These are phyloP conservation scores for Barnettozyma sucrosica DNA, from an alignment of 805 yeast species.

Conservation along the genomic window DNA sequence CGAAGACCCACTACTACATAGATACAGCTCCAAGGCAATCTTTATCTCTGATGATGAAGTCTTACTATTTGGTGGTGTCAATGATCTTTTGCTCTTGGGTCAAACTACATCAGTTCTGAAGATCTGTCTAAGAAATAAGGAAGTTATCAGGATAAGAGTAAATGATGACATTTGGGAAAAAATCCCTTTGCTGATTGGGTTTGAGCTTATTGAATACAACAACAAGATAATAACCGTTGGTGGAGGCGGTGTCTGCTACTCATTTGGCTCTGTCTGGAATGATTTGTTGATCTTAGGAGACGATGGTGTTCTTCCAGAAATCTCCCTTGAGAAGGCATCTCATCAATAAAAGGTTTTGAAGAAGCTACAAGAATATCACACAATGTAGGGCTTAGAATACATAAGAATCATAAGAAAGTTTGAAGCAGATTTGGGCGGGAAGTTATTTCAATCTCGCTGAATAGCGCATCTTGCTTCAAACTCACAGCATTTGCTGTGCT, in stretches of 20 bases:
- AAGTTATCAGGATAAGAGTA: constrained; percentile 26
- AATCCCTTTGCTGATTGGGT: constrained; percentile 50
- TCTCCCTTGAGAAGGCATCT: background rate
- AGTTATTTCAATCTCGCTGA: constrained; percentile 39
- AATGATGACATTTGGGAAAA: constrained; percentile 34
- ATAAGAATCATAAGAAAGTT: constrained; percentile 6
- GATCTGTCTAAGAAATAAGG: constrained; percentile 22
- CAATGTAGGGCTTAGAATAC: too few species aligned
- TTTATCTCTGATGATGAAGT: constrained; percentile 31
- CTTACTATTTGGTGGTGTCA: constrained; percentile 54
- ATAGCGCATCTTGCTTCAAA: constrained; percentile 53
- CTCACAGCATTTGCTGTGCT: constrained; percentile 71
- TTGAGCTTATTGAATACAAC: constrained; percentile 32
- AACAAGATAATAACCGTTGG: constrained; percentile 33
- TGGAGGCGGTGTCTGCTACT: constrained; percentile 81
- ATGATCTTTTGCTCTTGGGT: constrained; percentile 31
- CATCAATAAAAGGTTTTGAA: background rate
- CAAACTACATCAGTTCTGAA: constrained; percentile 33
- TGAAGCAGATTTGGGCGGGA: constrained; percentile 7
- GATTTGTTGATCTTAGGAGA: constrained; percentile 11
- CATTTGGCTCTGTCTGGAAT: constrained; percentile 63
- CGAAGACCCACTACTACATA: constrained; percentile 30
- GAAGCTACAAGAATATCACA: too few species aligned
- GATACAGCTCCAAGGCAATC: constrained; percentile 44
- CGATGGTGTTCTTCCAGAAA: background rate